Evolutionary conservation across 108 stramenopile genomes (phyloP).

Genomic region (Cylindrotheca closterium): DNA sequence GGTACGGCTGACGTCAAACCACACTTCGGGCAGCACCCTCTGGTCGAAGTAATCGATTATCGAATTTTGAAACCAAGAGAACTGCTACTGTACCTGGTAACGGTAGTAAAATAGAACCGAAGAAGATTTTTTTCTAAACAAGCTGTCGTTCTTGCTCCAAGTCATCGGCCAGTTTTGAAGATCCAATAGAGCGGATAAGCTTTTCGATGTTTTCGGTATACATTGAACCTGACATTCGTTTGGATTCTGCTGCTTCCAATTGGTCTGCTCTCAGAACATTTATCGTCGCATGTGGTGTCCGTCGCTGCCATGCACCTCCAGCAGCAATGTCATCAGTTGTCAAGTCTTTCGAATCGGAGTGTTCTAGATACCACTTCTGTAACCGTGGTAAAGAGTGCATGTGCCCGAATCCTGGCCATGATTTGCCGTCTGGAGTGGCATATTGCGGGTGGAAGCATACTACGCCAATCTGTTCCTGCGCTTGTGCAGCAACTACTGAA

Average conservation of each 20-base stretch:
- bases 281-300: constrained; percentile 79
- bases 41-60: no score
- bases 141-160: constrained; percentile 52
- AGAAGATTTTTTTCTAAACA: no score
- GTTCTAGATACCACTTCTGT: constrained; percentile 55
- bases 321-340: constrained; percentile 67
- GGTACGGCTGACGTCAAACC: no score
- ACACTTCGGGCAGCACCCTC: no score
- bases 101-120: no score
- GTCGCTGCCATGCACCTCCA: constrained; percentile 82
- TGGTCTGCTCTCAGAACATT: constrained; percentile 82
- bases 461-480: constrained; percentile 64
- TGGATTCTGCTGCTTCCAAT: constrained; percentile 71
- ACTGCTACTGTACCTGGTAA: no score
- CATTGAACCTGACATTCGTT: constrained; percentile 47
- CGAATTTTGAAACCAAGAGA: no score
- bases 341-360: constrained; percentile 9
- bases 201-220: constrained; percentile 68
- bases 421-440: constrained; percentile 64
- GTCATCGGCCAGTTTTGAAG: constrained; percentile 47
- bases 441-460: constrained; percentile 86
- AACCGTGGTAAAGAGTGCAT: constrained; percentile 82
- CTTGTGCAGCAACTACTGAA: constrained; percentile 63
- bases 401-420: constrained; percentile 86
- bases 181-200: constrained; percentile 44